Evolutionary conservation across 768 basidiomycete genomes (phyloP), one percentile per base, ranked within the genome.

Genomic region (Tubosaeta sp.): DNA sequence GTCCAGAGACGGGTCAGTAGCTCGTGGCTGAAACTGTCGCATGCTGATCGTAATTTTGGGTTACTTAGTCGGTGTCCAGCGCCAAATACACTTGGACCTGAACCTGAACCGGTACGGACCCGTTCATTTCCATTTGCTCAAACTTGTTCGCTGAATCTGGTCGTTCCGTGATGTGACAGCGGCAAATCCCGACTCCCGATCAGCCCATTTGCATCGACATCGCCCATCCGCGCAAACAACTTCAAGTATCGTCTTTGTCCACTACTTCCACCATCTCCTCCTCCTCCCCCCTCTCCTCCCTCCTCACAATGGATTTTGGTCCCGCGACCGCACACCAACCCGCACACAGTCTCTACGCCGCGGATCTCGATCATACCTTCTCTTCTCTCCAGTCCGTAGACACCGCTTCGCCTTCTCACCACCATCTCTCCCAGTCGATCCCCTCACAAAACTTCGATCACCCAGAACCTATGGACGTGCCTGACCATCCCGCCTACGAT

Each of bases 401-500:
- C 62, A 48, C 58, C 45, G 48, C 66, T 59, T 69, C 71, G 57
- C 55, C 70, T 52, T 68, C 73, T 56, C 74, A 69, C 57, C 70
- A 67, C 42, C 67, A 62, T 56, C 63, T 65, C 49, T 60, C 55
- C 45, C 61, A 59, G 54, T 60, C 65, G 56, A 67, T 74, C 56
- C 67, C 69, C 53, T 35, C 70, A 36, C 74, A 74, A 57, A 63
- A 66, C 60, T 77, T 76, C 61, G 78, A 79, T 61, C 73, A 79
- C 63, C 40, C 71, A 39, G 85, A 87, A 59, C 61, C 73, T 46
- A 74, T 83, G 66, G 83, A 78, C 58, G 69, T 73, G 56, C 55
- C 74, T 44, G 84, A 87, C 59, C 82, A 84, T 53, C 59, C 77
- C 12, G 69, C 70, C 54, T 90, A 87, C 69, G 81, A 85, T 65